Conservation (phyloP, 176 grass and related monocot species). For the Oryza longistaminata region DNA sequence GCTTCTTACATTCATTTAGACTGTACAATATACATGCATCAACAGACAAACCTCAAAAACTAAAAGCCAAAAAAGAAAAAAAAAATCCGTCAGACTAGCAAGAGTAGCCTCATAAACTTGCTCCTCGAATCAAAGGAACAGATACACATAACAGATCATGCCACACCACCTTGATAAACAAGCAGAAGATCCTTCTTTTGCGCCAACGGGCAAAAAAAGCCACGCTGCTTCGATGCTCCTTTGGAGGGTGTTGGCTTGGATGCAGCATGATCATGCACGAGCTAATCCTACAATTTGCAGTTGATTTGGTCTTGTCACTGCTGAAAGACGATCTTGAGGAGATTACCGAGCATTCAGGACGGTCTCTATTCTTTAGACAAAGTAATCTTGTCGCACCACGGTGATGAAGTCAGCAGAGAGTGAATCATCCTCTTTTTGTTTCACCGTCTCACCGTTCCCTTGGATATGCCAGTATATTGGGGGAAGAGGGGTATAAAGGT, state of each 20-base stretch:
- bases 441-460: constrained; percentile 56
- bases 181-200: background rate
- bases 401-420: constrained; percentile 60
- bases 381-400: constrained; percentile 69
- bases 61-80: background rate
- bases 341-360: background rate
- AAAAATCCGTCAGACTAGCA: background rate
- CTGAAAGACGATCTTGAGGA: background rate
- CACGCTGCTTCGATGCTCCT: background rate
- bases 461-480: constrained; percentile 86
- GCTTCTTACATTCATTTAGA: constrained; percentile 14
- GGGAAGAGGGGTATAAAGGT: constrained; percentile 70
- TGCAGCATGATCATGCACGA: constrained; percentile 3
- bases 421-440: constrained; percentile 59
- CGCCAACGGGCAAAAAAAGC: background rate
- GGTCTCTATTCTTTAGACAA: constrained; percentile 40
- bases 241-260: background rate
- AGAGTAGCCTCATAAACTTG: background rate
- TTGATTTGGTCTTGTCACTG: background rate
- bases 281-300: constrained; percentile 27
- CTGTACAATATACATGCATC: constrained; percentile 32
- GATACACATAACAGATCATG: background rate
- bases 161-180: background rate
- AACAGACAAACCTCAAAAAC: background rate
- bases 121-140: background rate